These are phyloP conservation scores for Xylariaceae sp. DNA, from an alignment of 2,329 filamentous ascomycete species.

Conservation along the genomic window DNA sequence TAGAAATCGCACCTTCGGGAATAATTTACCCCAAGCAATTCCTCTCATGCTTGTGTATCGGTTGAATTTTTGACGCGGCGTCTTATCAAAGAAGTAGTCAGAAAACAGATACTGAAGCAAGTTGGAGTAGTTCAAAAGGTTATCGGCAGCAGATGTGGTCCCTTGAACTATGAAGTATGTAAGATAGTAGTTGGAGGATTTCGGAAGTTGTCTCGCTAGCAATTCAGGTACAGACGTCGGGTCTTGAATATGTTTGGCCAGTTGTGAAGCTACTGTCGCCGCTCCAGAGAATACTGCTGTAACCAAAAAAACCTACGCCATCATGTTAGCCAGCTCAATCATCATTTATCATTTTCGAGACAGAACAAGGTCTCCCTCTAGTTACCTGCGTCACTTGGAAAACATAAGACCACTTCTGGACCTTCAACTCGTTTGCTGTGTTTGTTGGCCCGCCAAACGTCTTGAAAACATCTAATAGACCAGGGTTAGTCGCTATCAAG, in stretches of 20 bases:
- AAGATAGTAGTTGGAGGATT: constrained; percentile 78
- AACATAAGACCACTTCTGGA: constrained; percentile 80
- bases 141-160: constrained; percentile 69
- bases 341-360: neutral
- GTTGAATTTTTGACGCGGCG: constrained; percentile 73
- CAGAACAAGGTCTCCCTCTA: neutral
- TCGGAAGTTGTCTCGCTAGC: constrained; percentile 69
- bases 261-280: constrained; percentile 38
- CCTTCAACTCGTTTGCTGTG: constrained; percentile 75
- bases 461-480: constrained; percentile 66
- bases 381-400: constrained; percentile 72
- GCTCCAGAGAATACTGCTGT: constrained; percentile 76
- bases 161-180: constrained; percentile 81
- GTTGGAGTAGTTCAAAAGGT: constrained; percentile 67
- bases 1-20: constrained; percentile 55
- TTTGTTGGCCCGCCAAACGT: constrained; percentile 73
- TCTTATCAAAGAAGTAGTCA: constrained; percentile 71
- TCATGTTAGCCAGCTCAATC: constrained; percentile 2
- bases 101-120: constrained; percentile 68
- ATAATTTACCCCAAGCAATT: constrained; percentile 73
- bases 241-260: constrained; percentile 36
- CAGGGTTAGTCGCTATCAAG: neutral
- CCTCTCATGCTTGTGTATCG: constrained; percentile 67
- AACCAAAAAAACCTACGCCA: constrained; percentile 80
- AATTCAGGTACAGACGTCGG: constrained; percentile 51